A percentile compares a stretch with the other conserved stretches of the same genome.
Conservation (phyloP, 2,329 filamentous ascomycete species). For the Colletotrichum lini region DNA sequence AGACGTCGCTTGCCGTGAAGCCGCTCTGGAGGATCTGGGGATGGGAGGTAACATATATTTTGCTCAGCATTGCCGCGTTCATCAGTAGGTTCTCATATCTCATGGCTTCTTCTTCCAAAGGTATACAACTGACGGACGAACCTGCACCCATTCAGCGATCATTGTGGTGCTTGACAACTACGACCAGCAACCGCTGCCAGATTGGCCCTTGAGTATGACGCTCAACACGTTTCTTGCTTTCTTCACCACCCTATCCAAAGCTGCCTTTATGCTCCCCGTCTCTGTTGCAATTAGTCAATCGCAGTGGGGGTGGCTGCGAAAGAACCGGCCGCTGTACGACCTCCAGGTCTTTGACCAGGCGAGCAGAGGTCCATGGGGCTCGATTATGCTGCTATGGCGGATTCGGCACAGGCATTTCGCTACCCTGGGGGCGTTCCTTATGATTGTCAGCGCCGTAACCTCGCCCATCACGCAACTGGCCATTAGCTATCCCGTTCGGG, state of each 20-base stretch:
- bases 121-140: background rate
- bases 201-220: conserved; percentile 36
- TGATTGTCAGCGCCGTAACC: conserved; percentile 22
- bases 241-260: conserved; percentile 37
- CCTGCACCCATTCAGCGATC: background rate
- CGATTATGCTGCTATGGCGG: conserved; percentile 23
- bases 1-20: background rate
- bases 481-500: conserved; percentile 32
- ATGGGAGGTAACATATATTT: background rate
- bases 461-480: conserved; percentile 35
- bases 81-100: background rate
- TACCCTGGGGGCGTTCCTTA: conserved; percentile 21
- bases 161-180: conserved; percentile 7
- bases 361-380: conserved; percentile 37
- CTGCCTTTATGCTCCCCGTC: conserved; percentile 36
- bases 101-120: too few relatives aligned
- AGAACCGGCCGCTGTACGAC: conserved; percentile 31
- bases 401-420: conserved; percentile 19
- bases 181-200: conserved; percentile 8
- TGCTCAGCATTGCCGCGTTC: background rate
- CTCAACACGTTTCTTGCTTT: conserved; percentile 43
- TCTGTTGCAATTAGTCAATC: conserved; percentile 38
- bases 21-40: background rate
- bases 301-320: conserved; percentile 40
- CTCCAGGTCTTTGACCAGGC: conserved; percentile 39